These are phyloP conservation scores for Mycothermus thermophilus DNA, from an alignment of 495 filamentous ascomycete genomes.

Conservation along the genomic window DNA sequence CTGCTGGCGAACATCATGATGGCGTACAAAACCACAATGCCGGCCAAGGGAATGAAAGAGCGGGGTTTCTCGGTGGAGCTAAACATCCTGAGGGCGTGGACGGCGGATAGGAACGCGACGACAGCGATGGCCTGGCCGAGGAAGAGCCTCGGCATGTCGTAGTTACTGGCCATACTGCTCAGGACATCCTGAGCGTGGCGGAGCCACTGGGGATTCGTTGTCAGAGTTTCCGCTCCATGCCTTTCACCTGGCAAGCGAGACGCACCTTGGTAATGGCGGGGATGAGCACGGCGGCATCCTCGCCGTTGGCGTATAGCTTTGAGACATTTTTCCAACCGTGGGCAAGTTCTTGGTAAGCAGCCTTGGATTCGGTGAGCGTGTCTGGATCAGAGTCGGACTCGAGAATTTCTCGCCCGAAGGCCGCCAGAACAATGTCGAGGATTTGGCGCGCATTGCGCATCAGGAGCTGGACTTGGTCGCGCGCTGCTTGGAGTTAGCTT, in stretches of 20 bases:
- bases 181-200: conserved; percentile 57
- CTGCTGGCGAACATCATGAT: conserved; percentile 95
- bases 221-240: too few species aligned
- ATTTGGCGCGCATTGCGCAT: conserved; percentile 69
- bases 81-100: too few species aligned
- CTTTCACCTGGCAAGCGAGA: too few species aligned
- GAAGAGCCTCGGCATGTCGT: conserved; percentile 44
- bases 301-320: background rate
- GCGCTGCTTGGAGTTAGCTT: too few species aligned
- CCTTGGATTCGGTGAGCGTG: conserved; percentile 32
- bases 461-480: conserved; percentile 51
- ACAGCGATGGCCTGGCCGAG: conserved; percentile 19
- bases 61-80: conserved; percentile 5
- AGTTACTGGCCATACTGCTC: conserved; percentile 82
- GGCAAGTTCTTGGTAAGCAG: conserved; percentile 44
- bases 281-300: conserved; percentile 15
- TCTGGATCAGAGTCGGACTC: conserved; percentile 19
- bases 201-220: conserved; percentile 46
- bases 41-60: conserved; percentile 15
- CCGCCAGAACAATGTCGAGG: conserved; percentile 52
- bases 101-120: conserved; percentile 12
- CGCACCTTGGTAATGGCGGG: conserved; percentile 17
- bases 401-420: conserved; percentile 47
- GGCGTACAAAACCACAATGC: conserved; percentile 47
- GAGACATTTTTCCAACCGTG: conserved; percentile 48